Percentiles rank a stretch among this genome's conserved stretches.
phyloP scores from a whole-genome alignment of 257 asterid species.

The Gynochthodes officinalis region DNA sequence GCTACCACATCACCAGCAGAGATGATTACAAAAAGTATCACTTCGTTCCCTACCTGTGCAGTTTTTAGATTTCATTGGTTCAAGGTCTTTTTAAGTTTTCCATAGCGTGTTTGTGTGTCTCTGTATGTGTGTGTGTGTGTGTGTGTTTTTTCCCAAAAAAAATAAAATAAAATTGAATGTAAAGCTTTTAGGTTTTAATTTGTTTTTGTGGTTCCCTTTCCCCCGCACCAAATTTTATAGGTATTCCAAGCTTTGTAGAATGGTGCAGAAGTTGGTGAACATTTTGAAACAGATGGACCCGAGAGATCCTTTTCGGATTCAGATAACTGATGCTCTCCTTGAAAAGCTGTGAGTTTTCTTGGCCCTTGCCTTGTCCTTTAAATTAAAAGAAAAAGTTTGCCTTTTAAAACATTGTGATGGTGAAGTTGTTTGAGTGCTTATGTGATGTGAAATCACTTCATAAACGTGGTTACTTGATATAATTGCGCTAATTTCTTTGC shows the following conservation, averaged over 20 bases:
- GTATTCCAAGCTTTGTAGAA: conserved; percentile 80
- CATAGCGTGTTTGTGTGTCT: neutral
- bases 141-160: too few species aligned
- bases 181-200: neutral
- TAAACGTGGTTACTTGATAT: neutral
- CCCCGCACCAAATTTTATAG: conserved; percentile 27
- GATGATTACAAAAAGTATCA: conserved; percentile 85
- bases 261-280: conserved; percentile 80
- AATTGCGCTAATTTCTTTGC: neutral
- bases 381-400: neutral
- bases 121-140: too few species aligned
- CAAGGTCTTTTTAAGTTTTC: neutral
- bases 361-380: neutral
- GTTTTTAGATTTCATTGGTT: neutral
- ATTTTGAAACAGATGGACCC: conserved; percentile 86
- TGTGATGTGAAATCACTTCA: neutral
- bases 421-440: neutral
- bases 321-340: conserved; percentile 87
- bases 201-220: neutral
- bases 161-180: too few species aligned
- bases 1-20: conserved; percentile 75
- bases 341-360: conserved; percentile 71
- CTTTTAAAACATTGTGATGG: neutral
- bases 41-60: neutral
- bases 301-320: conserved; percentile 72